phyloP scores from a whole-genome alignment of 2,329 filamentous ascomycete genomes.

The Graphium sp. region DNA sequence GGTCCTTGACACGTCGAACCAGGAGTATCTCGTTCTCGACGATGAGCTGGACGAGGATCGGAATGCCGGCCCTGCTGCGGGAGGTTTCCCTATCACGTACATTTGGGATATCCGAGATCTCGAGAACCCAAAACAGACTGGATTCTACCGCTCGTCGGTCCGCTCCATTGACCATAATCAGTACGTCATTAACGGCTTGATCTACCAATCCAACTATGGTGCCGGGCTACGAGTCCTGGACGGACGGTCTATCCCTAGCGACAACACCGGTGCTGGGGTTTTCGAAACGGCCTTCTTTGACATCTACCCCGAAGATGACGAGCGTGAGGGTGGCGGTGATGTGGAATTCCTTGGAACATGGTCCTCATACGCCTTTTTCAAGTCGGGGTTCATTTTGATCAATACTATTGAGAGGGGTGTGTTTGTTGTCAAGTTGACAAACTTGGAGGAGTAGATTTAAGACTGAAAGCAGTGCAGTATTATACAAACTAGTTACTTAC shows the following conservation, averaged over 20 bases:
- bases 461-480: no score
- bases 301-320: slow-evolving; percentile 31
- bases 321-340: slow-evolving; percentile 15
- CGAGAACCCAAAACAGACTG: slow-evolving; percentile 22
- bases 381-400: slow-evolving; percentile 28
- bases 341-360: slow-evolving; percentile 25
- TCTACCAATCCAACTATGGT: slow-evolving; percentile 32
- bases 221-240: slow-evolving; percentile 26
- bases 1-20: slow-evolving; percentile 25
- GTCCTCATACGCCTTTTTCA: slow-evolving; percentile 30
- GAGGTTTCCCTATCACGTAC: slow-evolving; percentile 29
- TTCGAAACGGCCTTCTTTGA: slow-evolving; percentile 31
- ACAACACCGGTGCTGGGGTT: slow-evolving; percentile 26
- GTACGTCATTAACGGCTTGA: slow-evolving; percentile 24
- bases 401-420: slow-evolving; percentile 34
- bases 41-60: slow-evolving; percentile 34
- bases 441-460: no score
- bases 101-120: slow-evolving; percentile 30
- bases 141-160: slow-evolving; percentile 20
- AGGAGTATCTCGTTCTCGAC: slow-evolving; percentile 30
- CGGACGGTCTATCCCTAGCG: slow-evolving; percentile 15
- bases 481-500: no score
- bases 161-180: slow-evolving; percentile 30
- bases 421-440: slow-evolving; percentile 24
- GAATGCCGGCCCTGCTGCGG: slow-evolving; percentile 17